Evolutionary conservation across 2,329 filamentous ascomycete species (phyloP), one percentile per base, ranked within the genome.

Genomic region (Phaeosphaeriaceae sp.): DNA sequence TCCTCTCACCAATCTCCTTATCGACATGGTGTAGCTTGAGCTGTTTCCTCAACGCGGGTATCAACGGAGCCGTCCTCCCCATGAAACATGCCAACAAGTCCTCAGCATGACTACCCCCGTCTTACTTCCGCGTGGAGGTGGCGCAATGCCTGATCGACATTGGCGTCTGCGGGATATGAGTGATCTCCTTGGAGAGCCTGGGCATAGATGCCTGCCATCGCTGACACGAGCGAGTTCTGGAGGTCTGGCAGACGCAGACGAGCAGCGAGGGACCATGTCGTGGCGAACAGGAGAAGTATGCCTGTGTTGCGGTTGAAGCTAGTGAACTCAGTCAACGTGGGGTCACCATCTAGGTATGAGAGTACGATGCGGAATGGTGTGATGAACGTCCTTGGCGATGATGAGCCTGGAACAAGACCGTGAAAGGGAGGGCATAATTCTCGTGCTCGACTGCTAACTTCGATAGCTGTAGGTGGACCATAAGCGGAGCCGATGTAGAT

Each of bases 41-140:
- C 17, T 41, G 24, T 6, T 27, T 40, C 11, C 41, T 33, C 45
- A 58, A 42, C 17, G 51, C 46, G 19, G 21, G 20, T 22, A 41
- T 46, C 25, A 52, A 24, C 7, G 17, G 53, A 13, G 50, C 42
- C 5, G 54, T 48, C 1, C 52, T 33, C 2, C 47, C 59, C 10
- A 53, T 44, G 25, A 62, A 60, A 33, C 53, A 61, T 27, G 56
- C 33, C 10, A 64, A 44, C 7, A 64, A 62, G 17, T 42, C 51
- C 44, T 62, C 61, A 2, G 61, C 61, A 9, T 55, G 48, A 17
- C 33, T 56, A 7, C 47, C 40, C n/a, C 13, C 5, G 9, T 0
- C 49, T 48, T 17, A 58, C 21, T 9, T 61, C 47, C 1, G 47
- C 22, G 19, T 17, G 44, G 22, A 52, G n/a, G 45, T 50, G 9